Conservation (phyloP, 1,284 basidiomycete species). For the Trametes hirsuta region DNA sequence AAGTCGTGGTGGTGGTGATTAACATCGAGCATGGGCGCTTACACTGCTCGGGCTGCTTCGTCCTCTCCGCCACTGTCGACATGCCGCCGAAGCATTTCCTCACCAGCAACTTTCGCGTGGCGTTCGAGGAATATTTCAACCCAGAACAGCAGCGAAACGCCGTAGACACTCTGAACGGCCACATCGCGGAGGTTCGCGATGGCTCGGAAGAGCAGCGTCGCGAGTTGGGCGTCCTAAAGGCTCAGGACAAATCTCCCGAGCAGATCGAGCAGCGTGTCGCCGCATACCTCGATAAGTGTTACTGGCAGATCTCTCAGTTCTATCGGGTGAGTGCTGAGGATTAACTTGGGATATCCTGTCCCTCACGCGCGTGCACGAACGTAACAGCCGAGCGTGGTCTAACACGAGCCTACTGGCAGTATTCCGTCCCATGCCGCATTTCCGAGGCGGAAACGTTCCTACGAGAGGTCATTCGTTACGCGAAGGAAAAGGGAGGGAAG, state of each 20-base stretch:
- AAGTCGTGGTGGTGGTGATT: slow-evolving; percentile 1
- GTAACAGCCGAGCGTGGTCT: slow-evolving; percentile 13
- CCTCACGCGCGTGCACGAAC: slow-evolving; percentile 5
- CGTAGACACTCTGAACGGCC: slow-evolving; percentile 22
- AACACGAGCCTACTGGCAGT: slow-evolving; percentile 18
- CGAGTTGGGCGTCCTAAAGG: slow-evolving; percentile 26
- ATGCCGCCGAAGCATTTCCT: slow-evolving; percentile 27
- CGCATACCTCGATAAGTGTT: slow-evolving; percentile 30
- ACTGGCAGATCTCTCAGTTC: slow-evolving; percentile 32
- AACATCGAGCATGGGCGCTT: slow-evolving; percentile 5
- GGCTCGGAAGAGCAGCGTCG: slow-evolving; percentile 27
- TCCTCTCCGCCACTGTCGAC: neutral
- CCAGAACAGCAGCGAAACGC: slow-evolving; percentile 25
- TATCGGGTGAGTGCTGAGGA: slow-evolving; percentile 22
- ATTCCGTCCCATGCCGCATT: slow-evolving; percentile 26
- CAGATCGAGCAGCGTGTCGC: slow-evolving; percentile 24
- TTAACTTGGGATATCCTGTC: neutral
- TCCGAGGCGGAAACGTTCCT: slow-evolving; percentile 26
- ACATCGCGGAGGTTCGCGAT: slow-evolving; percentile 29
- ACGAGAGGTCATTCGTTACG: slow-evolving; percentile 23
- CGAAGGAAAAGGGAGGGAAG: slow-evolving; percentile 16
- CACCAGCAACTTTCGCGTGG: slow-evolving; percentile 28
- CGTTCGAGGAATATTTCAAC: slow-evolving; percentile 26
- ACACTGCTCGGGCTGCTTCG: neutral
- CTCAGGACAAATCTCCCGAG: slow-evolving; percentile 24